Conservation (phyloP, 352 stramenopile species). For the Halophytophthora batemanensis region DNA sequence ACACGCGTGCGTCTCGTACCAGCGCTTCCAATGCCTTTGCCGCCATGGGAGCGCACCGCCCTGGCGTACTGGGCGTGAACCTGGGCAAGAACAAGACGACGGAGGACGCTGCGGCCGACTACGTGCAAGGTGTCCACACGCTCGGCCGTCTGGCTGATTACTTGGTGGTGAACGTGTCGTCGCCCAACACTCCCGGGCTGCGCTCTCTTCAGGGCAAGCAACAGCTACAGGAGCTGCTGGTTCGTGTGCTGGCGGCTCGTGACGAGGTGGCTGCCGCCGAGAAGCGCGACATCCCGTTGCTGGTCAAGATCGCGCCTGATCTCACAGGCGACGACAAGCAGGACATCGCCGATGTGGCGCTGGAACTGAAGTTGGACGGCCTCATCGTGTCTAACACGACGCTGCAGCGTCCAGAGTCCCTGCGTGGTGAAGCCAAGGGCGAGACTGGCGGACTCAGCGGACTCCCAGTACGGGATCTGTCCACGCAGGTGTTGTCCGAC, state of each 20-base stretch:
- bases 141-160: slow-evolving; percentile 96
- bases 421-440: slow-evolving; percentile 69
- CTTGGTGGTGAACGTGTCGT: slow-evolving; percentile 98
- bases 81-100: slow-evolving; percentile 98
- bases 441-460: slow-evolving; percentile 96
- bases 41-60: slow-evolving; percentile 32
- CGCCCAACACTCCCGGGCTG: slow-evolving; percentile 93
- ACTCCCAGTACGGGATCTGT: slow-evolving; percentile 89
- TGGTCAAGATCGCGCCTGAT: slow-evolving; percentile 98
- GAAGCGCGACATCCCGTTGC: slow-evolving; percentile 81
- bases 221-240: slow-evolving; percentile 77
- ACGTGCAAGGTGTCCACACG: slow-evolving; percentile 87
- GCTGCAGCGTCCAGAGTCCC: slow-evolving; percentile 78
- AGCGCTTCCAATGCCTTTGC: slow-evolving; percentile 3
- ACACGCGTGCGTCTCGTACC: slow-evolving; percentile 26
- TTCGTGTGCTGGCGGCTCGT: slow-evolving; percentile 62
- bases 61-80: slow-evolving; percentile 94
- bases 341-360: slow-evolving; percentile 91
- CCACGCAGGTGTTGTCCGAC: slow-evolving; percentile 92
- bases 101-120: slow-evolving; percentile 83
- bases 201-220: slow-evolving; percentile 76
- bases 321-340: slow-evolving; percentile 93
- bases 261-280: slow-evolving; percentile 56
- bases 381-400: slow-evolving; percentile 99
- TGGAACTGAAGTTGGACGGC: slow-evolving; percentile 90